Evolutionary conservation across 495 filamentous ascomycete species (phyloP).

Genomic region (Parathielavia hyrcaniae): DNA sequence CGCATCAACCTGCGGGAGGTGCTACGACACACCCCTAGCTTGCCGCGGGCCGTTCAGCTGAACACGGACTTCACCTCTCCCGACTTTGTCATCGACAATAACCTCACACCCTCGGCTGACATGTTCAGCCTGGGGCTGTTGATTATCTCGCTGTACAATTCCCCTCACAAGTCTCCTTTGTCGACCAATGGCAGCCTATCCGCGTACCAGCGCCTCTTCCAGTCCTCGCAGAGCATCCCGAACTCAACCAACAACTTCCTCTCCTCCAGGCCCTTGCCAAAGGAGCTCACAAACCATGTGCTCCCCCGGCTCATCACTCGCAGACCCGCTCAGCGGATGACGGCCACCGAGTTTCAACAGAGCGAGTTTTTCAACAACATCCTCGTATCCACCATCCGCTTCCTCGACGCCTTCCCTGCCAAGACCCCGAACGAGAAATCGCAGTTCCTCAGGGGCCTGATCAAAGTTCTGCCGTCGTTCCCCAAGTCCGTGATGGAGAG

Average conservation of each 20-base stretch:
- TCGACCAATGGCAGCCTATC: conserved; percentile 70
- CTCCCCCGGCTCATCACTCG: conserved; percentile 80
- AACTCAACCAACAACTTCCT: conserved; percentile 76
- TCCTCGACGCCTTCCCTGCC: conserved; percentile 80
- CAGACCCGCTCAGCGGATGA: conserved; percentile 77
- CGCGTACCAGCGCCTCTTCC: conserved; percentile 75
- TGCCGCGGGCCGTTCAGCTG: conserved; percentile 78
- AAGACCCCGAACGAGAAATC: conserved; percentile 89
- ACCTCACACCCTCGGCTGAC: conserved; percentile 71
- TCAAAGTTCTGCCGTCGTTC: conserved; percentile 80
- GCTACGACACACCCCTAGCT: conserved; percentile 75
- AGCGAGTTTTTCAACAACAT: conserved; percentile 95
- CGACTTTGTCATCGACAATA: conserved; percentile 84
- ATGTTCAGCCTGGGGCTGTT: conserved; percentile 90
- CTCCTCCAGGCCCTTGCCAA: conserved; percentile 69
- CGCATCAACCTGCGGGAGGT: conserved; percentile 76
- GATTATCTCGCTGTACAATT: conserved; percentile 86
- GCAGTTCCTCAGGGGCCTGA: conserved; percentile 82
- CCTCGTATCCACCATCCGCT: conserved; percentile 89
- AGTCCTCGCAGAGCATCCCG: conserved; percentile 68
- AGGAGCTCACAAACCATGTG: conserved; percentile 64
- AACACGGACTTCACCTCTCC: conserved; percentile 90
- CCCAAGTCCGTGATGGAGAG: conserved; percentile 89
- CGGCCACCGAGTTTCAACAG: conserved; percentile 86
- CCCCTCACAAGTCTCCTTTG: conserved; percentile 79